Base-by-base conservation (phyloP, 352 stramenopile species). In the Globisporangium camurandrum region DNA sequence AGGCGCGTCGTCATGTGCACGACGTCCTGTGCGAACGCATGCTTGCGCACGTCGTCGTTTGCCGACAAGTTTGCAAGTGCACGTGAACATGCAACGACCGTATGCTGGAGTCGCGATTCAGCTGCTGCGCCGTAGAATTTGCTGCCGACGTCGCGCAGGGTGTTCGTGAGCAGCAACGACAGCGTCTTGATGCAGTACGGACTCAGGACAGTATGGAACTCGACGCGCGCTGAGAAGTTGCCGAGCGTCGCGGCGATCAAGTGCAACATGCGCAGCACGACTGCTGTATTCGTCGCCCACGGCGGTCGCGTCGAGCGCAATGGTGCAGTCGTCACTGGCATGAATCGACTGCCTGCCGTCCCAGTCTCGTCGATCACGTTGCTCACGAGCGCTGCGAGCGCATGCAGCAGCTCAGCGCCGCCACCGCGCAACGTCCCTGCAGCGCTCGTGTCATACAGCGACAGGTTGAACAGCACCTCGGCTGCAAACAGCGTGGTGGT, bases 391-490 rank as follows among this genome's bases (percentile, higher is more conserved):
- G 59, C 58, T 0, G 79, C 60, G 3, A 92, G 46, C 0, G 56
- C 62, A 40, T 76, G 51, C 19, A 92, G 56, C 26, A 83, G 66
- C 23, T 92, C 81, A 0, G 74, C 75, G 0, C 66, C 76, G 22
- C 77, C 74, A 14, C 75, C 78, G 20, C 77, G 77, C 8, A 89
- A 40, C 0, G 64, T 75, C 1, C 64, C 61, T 0, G 70, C 56
- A 40, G 74, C 86, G 44, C 77, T 84, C 19, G 60, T 62, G 0
- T 71, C 71, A 36, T 85, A 72, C 10, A 89, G 45, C 12, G 75
- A 83, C 37, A 92, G 52, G 40, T 92, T 92, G 50, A 79, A 92
- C 3, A 92, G 49, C 3, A 74, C 66, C 54, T 87, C 75, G 8
- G 70, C 61, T 0, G 72, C 72, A 40, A 89, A 92, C 3, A 71